These are phyloP conservation scores for Ophiognomonia clavigignenti-juglandacearum DNA, from an alignment of 2,329 filamentous ascomycete species.

Conservation along the genomic window DNA sequence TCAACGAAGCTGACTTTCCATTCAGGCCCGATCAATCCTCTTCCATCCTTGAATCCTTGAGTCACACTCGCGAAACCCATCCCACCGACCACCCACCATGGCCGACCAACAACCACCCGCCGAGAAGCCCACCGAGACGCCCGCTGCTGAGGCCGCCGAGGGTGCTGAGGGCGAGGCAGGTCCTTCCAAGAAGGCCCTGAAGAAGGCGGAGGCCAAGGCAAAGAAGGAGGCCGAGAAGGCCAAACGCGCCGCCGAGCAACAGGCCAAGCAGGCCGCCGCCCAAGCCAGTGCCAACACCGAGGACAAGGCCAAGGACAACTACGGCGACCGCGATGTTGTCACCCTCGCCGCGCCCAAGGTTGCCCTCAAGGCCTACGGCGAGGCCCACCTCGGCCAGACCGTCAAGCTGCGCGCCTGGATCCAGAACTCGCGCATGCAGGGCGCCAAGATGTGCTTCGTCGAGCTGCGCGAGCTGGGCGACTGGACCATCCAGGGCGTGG, in stretches of 20 bases:
- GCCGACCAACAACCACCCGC: constrained; percentile 9
- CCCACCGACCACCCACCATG: constrained; percentile 10
- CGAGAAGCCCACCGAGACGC: constrained; percentile 18
- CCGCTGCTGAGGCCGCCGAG: constrained; percentile 82
- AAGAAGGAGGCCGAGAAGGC: constrained; percentile 85
- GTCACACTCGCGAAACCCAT: constrained; percentile 2
- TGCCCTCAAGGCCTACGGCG: constrained; percentile 58
- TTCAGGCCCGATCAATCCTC: background rate
- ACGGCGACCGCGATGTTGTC: constrained; percentile 58
- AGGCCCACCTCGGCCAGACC: constrained; percentile 62
- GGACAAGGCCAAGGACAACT: constrained; percentile 70
- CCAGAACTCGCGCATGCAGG: constrained; percentile 83
- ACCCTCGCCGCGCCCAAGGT: constrained; percentile 46
- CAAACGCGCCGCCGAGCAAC: constrained; percentile 65
- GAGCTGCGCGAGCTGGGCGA: constrained; percentile 73
- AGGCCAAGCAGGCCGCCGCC: constrained; percentile 57
- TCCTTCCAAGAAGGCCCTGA: constrained; percentile 73
- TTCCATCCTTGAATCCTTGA: constrained; percentile 4
- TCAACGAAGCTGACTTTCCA: background rate
- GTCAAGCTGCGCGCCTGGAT: constrained; percentile 76
- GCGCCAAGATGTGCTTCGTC: constrained; percentile 86
- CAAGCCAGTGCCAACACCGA: constrained; percentile 37
- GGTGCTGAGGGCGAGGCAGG: constrained; percentile 62
- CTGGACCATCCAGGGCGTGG: constrained; percentile 78
- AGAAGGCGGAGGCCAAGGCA: constrained; percentile 81